phyloP scores from a whole-genome alignment of 2,329 filamentous ascomycete genomes.

The Claviceps arundinis region DNA sequence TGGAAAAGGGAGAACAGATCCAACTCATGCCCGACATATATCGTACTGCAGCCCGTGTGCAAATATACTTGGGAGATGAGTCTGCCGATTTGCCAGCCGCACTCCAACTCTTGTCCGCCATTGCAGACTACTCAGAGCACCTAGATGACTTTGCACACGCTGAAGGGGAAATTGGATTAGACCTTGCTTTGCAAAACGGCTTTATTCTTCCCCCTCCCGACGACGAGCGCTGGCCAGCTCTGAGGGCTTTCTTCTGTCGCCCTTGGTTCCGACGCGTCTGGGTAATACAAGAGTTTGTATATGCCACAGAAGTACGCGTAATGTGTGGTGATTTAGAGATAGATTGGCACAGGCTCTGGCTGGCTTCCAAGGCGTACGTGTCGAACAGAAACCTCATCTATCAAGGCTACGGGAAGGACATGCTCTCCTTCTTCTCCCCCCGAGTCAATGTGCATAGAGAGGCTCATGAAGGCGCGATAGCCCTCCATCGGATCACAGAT shows the following conservation, averaged over 20 bases:
- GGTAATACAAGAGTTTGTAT: conserved; percentile 9
- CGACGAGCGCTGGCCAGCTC: conserved; percentile 5
- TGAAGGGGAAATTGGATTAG: conserved; percentile 3
- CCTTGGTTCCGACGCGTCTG: conserved; percentile 9
- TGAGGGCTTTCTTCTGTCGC: conserved; percentile 6
- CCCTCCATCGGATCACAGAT: conserved; percentile 3
- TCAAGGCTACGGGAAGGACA: conserved; percentile 1
- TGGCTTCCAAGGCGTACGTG: conserved; percentile 7
- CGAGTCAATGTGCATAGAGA: conserved; percentile 2
- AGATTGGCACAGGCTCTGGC: conserved; percentile 6
- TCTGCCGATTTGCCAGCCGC: conserved; percentile 4
- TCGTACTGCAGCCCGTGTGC: conserved; percentile 4
- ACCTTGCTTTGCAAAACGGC: conserved; percentile 3
- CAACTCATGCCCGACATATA: conserved; percentile 8
- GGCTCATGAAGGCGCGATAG: conserved; percentile 4
- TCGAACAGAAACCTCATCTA: conserved; percentile 6
- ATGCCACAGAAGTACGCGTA: conserved; percentile 5
- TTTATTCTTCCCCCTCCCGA: conserved; percentile 1
- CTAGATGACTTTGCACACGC: conserved; percentile 3
- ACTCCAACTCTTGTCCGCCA: conserved; percentile 1
- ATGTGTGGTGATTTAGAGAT: conserved; percentile 5
- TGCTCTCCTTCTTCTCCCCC: background rate
- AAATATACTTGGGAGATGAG: conserved; percentile 5
- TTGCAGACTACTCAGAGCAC: conserved; percentile 6
- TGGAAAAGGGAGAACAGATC: conserved; percentile 8